Evolutionary conservation across 2,329 filamentous ascomycete genomes (phyloP).

Genomic region (Hypoxylon sp.): DNA sequence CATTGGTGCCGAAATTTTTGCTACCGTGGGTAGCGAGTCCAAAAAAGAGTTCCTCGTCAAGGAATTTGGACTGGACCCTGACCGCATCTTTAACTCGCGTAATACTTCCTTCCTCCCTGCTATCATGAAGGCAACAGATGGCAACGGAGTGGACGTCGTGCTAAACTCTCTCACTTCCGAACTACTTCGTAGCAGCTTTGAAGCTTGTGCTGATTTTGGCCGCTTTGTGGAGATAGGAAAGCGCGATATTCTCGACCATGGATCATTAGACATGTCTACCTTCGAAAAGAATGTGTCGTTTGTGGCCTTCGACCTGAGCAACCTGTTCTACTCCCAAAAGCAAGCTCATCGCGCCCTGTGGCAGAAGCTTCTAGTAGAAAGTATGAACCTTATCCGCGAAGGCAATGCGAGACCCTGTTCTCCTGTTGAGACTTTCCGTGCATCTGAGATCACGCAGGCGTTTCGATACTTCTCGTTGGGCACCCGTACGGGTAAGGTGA

Average conservation of each 20-base stretch:
- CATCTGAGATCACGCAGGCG: constrained; percentile 12
- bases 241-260: constrained; percentile 8
- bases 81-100: constrained; percentile 29
- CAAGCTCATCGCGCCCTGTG: constrained; percentile 45
- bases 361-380: constrained; percentile 50
- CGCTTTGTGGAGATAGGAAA: constrained; percentile 34
- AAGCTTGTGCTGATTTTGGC: constrained; percentile 30
- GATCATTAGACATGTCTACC: constrained; percentile 8
- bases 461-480: constrained; percentile 15
- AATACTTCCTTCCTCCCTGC: constrained; percentile 19
- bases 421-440: constrained; percentile 10
- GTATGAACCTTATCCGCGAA: constrained; percentile 11
- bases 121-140: constrained; percentile 13
- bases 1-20: constrained; percentile 29
- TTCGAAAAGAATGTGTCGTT: constrained; percentile 12
- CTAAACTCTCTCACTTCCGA: constrained; percentile 34
- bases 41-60: constrained; percentile 31
- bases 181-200: constrained; percentile 25
- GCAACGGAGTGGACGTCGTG: constrained; percentile 29
- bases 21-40: constrained; percentile 18
- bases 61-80: constrained; percentile 8
- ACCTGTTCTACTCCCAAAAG: constrained; percentile 3
- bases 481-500: constrained; percentile 21
- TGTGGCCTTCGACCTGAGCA: constrained; percentile 26
- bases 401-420: constrained; percentile 7